Evolutionary conservation across 2,329 filamentous ascomycete genomes (phyloP).

Genomic region (Diatrype stigma): DNA sequence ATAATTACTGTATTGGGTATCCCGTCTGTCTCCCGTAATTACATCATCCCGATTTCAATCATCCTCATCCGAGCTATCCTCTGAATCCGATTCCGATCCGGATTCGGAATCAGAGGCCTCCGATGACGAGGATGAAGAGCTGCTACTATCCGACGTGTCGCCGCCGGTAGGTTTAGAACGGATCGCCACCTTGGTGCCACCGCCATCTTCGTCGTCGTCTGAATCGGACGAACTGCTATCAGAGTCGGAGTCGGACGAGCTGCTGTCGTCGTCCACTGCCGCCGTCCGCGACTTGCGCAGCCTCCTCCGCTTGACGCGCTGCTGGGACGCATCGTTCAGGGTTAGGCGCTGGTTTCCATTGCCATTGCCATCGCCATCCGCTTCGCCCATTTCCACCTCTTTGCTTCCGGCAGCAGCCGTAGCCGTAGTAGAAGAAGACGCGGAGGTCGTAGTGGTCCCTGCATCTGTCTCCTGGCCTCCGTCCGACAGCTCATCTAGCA

Average conservation of each 20-base stretch:
- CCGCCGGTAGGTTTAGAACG: constrained; percentile 18
- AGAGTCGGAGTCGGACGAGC: constrained; percentile 31
- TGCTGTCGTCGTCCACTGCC: constrained; percentile 37
- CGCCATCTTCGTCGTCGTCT: not conserved
- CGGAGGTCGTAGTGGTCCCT: constrained; percentile 20
- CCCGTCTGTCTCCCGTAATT: no score
- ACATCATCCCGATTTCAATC: constrained; percentile 10
- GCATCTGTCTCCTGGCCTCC: constrained; percentile 36
- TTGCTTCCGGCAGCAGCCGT: not conserved
- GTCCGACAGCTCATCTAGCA: constrained; percentile 52
- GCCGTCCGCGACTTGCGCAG: constrained; percentile 44
- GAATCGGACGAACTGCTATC: constrained; percentile 15
- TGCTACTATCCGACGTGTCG: constrained; percentile 18
- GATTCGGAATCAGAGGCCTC: constrained; percentile 20
- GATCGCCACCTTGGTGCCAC: not conserved
- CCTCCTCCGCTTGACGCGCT: constrained; percentile 44
- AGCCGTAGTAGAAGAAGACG: constrained; percentile 21
- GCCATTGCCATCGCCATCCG: constrained; percentile 14
- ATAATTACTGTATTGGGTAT: not conserved
- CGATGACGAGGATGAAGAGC: constrained; percentile 13
- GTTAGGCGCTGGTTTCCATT: constrained; percentile 36
- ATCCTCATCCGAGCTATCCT: constrained; percentile 29
- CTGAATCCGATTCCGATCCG: constrained; percentile 32
- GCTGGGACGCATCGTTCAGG: constrained; percentile 40
- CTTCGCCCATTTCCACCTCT: constrained; percentile 8